Percentiles rank a stretch among this genome's conserved stretches.
These are phyloP conservation scores for Phialemonium atrogriseum DNA, from an alignment of 2,329 filamentous ascomycete species.

Conservation along the genomic window DNA sequence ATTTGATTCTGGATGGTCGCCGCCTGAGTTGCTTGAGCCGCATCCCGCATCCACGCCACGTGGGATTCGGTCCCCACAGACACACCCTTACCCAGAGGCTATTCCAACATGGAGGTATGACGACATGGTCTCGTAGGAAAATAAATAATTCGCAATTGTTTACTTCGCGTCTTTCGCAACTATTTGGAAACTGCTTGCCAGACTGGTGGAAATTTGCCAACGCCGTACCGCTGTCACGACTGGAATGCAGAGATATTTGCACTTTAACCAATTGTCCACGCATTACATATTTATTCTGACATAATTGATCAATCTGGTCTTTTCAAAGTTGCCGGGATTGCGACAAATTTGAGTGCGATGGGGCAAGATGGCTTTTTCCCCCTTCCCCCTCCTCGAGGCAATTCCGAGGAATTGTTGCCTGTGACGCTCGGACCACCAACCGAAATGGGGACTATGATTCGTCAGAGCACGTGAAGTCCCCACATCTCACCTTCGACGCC, in stretches of 20 bases:
- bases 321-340: too few species aligned
- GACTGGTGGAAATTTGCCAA: too few species aligned
- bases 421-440: conserved; percentile 2
- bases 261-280: too few species aligned
- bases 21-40: conserved; percentile 10
- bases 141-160: conserved; percentile 2
- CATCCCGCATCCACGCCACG: conserved; percentile 6
- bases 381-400: conserved; percentile 6
- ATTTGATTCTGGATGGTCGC: not conserved
- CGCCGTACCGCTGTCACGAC: too few species aligned
- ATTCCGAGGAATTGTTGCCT: conserved; percentile 5
- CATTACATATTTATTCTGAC: too few species aligned
- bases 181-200: too few species aligned
- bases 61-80: conserved; percentile 7
- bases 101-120: conserved; percentile 3
- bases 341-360: too few species aligned
- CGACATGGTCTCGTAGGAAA: conserved; percentile 3
- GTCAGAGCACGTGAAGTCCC: not conserved
- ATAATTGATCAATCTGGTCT: too few species aligned
- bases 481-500: conserved; percentile 2
- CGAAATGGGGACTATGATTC: conserved; percentile 2
- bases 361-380: too few species aligned
- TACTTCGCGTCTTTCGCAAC: conserved; percentile 2
- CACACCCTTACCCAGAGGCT: conserved; percentile 1
- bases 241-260: too few species aligned